Conservation (phyloP, 2,329 filamentous ascomycete species). For the Fonsecaea pedrosoi region DNA sequence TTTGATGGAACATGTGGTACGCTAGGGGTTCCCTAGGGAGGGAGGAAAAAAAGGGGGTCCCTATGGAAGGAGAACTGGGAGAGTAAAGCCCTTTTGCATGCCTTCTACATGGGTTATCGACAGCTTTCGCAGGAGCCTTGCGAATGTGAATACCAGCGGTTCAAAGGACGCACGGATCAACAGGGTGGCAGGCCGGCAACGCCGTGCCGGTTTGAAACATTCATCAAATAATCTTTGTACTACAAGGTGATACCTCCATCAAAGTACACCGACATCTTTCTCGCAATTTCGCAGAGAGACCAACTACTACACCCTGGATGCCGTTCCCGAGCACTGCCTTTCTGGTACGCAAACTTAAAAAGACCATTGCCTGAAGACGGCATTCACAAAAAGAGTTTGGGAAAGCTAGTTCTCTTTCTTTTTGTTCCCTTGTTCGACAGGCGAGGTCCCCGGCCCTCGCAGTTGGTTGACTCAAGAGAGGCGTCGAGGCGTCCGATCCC, state of each 20-base stretch:
- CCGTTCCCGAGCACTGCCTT: neutral
- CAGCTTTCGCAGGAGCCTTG: constrained; percentile 6
- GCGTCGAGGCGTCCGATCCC: neutral
- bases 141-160: constrained; percentile 10
- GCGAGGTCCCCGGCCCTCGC: neutral
- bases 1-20: constrained; percentile 19
- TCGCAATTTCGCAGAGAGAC: neutral
- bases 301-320: neutral
- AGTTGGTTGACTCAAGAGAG: neutral
- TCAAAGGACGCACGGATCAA: constrained; percentile 16
- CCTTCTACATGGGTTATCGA: constrained; percentile 10
- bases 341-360: neutral
- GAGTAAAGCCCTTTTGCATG: constrained; percentile 16
- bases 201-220: constrained; percentile 10
- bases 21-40: constrained; percentile 8
- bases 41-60: constrained; percentile 18
- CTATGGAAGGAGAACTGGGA: constrained; percentile 9
- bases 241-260: constrained; percentile 12
- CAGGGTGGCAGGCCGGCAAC: constrained; percentile 15
- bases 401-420: neutral
- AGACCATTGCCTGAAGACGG: neutral
- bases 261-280: constrained; percentile 7
- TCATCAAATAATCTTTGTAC: constrained; percentile 17
- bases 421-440: neutral
- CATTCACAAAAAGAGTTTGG: neutral